Conservation (phyloP, 78 protist genomes). For the Bodo saltans region DNA sequence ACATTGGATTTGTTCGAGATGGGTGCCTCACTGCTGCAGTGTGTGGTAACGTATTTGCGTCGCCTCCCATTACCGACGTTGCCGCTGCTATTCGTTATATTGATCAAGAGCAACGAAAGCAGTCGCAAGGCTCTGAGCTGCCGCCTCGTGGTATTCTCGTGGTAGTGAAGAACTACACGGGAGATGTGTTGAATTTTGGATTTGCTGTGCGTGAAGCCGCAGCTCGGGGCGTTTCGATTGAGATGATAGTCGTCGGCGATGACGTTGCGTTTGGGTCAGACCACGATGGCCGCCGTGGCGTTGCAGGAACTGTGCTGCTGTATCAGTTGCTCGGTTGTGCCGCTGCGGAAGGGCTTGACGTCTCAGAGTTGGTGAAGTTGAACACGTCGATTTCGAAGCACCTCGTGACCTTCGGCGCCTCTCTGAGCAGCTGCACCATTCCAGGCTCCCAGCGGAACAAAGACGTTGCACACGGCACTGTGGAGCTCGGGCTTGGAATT, state of each 20-base stretch:
- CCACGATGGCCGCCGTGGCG: conserved; percentile 29
- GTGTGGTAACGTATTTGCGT: conserved; percentile 46
- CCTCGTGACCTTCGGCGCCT: conserved; percentile 25
- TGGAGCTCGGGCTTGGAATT: conserved; percentile 42
- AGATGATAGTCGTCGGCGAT: conserved; percentile 48
- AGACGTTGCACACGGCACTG: not conserved
- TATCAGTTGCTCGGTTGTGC: conserved; percentile 25
- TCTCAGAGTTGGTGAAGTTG: not conserved
- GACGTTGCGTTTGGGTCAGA: conserved; percentile 18
- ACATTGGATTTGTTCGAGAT: conserved; percentile 44
- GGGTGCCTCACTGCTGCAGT: conserved; percentile 58
- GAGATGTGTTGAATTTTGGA: conserved; percentile 54
- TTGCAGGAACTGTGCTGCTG: conserved; percentile 57
- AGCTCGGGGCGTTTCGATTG: not conserved
- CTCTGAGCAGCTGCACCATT: conserved; percentile 24
- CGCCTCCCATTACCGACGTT: conserved; percentile 11
- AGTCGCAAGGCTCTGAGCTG: too few species aligned
- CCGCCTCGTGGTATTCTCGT: conserved; percentile 49
- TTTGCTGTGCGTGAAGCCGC: conserved; percentile 29
- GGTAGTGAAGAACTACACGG: conserved; percentile 53
- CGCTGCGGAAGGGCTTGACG: not conserved
- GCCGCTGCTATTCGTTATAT: conserved; percentile 6
- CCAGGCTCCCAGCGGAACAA: not conserved
- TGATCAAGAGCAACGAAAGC: not conserved
- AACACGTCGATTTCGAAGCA: not conserved